Base-by-base conservation (phyloP, 2,329 filamentous ascomycete species). In the Hymenoscyphus fructigenus region DNA sequence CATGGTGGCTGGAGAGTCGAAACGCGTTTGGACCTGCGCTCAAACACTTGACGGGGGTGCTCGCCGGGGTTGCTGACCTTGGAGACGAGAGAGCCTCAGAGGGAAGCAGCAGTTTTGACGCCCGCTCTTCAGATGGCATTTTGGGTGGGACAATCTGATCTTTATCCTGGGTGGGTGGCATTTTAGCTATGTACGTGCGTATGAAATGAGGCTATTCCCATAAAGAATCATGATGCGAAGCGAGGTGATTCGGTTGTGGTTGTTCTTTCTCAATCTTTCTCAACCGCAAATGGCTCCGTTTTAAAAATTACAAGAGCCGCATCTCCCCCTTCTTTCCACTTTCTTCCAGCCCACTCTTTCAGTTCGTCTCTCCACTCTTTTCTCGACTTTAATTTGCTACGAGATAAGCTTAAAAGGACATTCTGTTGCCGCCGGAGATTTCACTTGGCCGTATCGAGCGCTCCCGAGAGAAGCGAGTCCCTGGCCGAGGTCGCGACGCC, bases 1-100 rank as follows among this genome's bases (percentile, higher is more conserved):
- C 36, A 56, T 38, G 23, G 59, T 23, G 44, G 29, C 9, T n/a
- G 55, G 55, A 17, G 20, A 36, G 20, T 59, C 64, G 64, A 65
- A 65, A 65, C 64, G 64, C 53, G 64, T 65, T 65, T 65, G 28
- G 60, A 60, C 60, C 34, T 36, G 36, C 23, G 50, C 59, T 60
- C 64, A 65, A 62, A 62, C 63, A 47, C n/a, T 23, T 29, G 26
- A 26, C 20, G 53, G 59, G 59, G 44, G 44, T 9, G 12, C 5
- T 50, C 26, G 20, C 20, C 23, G 47, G 47, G 47, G 20, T 23
- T 14, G 9, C 9, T 10, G 9, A 50, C 20, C 20, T 26, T 23
- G 47, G 47, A 50, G 47, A 50, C 47, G 47, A 50, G 47, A 50
- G 47, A 50, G 47, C 20, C 47, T 50, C 20, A 50, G 20, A 50